A percentile compares a stretch with the other conserved stretches of the same genome.
These are phyloP conservation scores for Crassisporium funariophilum DNA, from an alignment of 768 basidiomycete species.

Conservation along the genomic window DNA sequence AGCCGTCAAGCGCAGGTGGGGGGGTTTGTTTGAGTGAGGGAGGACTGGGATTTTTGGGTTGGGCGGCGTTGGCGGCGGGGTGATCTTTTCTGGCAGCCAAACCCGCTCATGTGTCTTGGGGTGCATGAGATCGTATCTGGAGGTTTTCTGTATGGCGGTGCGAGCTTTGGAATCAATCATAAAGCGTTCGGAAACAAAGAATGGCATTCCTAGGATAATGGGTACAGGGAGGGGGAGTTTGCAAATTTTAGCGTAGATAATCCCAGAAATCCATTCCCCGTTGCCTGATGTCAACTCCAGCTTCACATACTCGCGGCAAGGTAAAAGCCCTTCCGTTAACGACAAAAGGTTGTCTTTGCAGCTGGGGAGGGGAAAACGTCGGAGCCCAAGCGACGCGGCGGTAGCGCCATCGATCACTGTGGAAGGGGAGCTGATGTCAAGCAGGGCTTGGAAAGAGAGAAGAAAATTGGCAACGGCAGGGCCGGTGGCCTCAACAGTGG, in stretches of 20 bases:
- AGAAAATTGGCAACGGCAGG: neutral
- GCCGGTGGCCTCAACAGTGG: neutral
- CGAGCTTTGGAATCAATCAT: constrained; percentile 15
- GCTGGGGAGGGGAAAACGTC: constrained; percentile 15
- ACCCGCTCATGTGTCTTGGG: neutral
- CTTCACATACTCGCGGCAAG: constrained; percentile 21
- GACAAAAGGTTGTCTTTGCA: constrained; percentile 24
- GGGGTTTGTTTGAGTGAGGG: too few relatives aligned
- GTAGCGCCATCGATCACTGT: constrained; percentile 21
- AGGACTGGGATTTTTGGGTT: too few relatives aligned
- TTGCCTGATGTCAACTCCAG: constrained; percentile 11
- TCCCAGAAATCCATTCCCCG: constrained; percentile 20
- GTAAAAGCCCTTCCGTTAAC: constrained; percentile 9
- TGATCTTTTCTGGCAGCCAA: constrained; percentile 5
- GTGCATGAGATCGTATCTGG: constrained; percentile 9
- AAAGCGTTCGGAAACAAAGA: constrained; percentile 17
- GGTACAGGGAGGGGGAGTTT: constrained; percentile 19
- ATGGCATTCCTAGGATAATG: constrained; percentile 26
- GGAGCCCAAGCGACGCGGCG: constrained; percentile 12
- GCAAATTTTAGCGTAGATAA: constrained; percentile 21
- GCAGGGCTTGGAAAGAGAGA: constrained; percentile 9
- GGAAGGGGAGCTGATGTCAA: constrained; percentile 22
- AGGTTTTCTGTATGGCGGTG: constrained; percentile 16
- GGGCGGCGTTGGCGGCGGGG: constrained; percentile 6
- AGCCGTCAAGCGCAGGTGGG: too few relatives aligned